Evolutionary conservation across 441 rosid genomes (phyloP).

Genomic region (Eruca vesicaria): DNA sequence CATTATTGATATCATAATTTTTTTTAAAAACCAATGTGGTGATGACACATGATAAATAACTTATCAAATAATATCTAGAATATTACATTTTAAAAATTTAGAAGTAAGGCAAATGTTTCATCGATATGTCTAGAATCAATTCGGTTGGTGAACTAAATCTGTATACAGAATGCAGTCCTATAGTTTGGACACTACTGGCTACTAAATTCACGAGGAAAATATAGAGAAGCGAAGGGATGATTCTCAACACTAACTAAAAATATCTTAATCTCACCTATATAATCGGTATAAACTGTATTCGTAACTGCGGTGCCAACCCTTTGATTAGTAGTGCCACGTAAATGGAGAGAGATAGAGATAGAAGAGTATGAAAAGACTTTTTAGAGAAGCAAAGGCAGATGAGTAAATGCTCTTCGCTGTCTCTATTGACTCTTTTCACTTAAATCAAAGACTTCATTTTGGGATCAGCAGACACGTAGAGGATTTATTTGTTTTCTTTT

Average conservation of each 20-base stretch:
- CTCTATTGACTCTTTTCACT: not conserved
- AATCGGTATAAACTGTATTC: slow-evolving; percentile 21
- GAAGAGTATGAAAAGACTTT: not conserved
- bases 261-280: slow-evolving; percentile 20
- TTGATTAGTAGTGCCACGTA: slow-evolving; percentile 21
- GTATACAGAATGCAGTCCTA: not conserved
- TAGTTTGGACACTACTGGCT: not conserved
- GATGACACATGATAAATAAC: too few relatives aligned
- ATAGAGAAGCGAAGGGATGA: not conserved
- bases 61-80: too few relatives aligned
- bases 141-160: not conserved
- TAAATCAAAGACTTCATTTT: not conserved
- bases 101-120: too few relatives aligned
- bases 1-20: too few relatives aligned
- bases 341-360: not conserved
- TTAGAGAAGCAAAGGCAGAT: slow-evolving; percentile 6
- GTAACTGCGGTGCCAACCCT: slow-evolving; percentile 5
- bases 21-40: too few relatives aligned
- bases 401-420: slow-evolving; percentile 31
- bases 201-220: not conserved
- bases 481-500: not conserved
- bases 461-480: slow-evolving; percentile 12
- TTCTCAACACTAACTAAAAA: not conserved
- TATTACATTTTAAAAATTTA: too few relatives aligned
- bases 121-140: too few relatives aligned